Percentiles rank a stretch among this genome's conserved stretches.
Conservation (phyloP, 306 rosid genomes). For the Cucumis cinereus region DNA sequence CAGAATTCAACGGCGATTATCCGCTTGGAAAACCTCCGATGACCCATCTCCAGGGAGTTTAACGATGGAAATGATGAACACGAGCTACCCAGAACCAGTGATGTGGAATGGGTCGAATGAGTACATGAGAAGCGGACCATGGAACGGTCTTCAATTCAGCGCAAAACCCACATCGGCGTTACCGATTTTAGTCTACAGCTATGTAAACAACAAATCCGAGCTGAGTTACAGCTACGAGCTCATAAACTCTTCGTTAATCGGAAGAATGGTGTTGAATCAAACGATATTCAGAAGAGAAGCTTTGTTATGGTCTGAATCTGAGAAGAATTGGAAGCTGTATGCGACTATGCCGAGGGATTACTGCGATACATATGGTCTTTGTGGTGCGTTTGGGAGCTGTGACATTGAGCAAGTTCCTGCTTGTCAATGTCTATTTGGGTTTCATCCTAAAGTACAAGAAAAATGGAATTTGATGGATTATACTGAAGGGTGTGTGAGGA, state of each 20-base stretch:
- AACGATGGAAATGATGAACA: constrained; percentile 14
- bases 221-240: constrained; percentile 27
- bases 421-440: constrained; percentile 38
- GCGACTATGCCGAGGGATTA: constrained; percentile 16
- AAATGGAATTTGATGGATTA: constrained; percentile 39
- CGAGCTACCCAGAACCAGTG: constrained; percentile 17
- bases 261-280: constrained; percentile 36
- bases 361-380: constrained; percentile 32
- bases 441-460: constrained; percentile 24
- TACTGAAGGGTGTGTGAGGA: constrained; percentile 33
- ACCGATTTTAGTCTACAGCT: constrained; percentile 18
- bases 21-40: constrained; percentile 30
- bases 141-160: constrained; percentile 31
- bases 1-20: constrained; percentile 15
- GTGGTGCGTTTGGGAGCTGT: constrained; percentile 42
- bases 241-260: constrained; percentile 15
- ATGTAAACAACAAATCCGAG: constrained; percentile 26
- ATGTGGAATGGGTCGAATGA: constrained; percentile 21
- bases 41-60: constrained; percentile 44
- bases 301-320: constrained; percentile 22
- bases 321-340: constrained; percentile 28
- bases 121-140: constrained; percentile 28
- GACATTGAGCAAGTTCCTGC: constrained; percentile 19
- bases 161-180: constrained; percentile 19
- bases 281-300: constrained; percentile 14